A percentile compares a stretch with the other conserved stretches of the same genome.
These are phyloP conservation scores for Cordyceps javanica DNA, from an alignment of 2,329 filamentous ascomycete genomes.

Conservation along the genomic window DNA sequence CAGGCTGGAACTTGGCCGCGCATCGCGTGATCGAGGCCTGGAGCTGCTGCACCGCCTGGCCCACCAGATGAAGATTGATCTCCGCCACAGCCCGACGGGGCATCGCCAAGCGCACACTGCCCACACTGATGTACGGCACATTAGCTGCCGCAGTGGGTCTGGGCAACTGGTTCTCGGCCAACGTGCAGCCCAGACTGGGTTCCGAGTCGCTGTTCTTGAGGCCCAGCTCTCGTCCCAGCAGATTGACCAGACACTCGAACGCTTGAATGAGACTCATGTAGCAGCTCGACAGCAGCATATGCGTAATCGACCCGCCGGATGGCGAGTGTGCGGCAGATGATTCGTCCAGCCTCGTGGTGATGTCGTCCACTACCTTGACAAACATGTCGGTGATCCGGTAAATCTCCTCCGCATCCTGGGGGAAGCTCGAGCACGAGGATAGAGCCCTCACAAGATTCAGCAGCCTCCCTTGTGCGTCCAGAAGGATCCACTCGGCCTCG, in stretches of 20 bases:
- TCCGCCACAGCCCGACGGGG: slow-evolving; percentile 4
- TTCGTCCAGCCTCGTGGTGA: not conserved
- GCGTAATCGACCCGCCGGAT: not conserved
- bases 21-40: not conserved
- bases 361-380: not conserved
- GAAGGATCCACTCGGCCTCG: not conserved
- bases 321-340: not conserved
- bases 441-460: not conserved
- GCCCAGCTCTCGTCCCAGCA: not conserved
- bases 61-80: slow-evolving; percentile 11
- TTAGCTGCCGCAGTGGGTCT: not conserved
- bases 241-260: slow-evolving; percentile 1
- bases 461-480: not conserved
- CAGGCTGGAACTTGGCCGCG: not conserved
- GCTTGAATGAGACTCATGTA: slow-evolving; percentile 12
- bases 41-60: slow-evolving; percentile 9
- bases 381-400: slow-evolving; percentile 7
- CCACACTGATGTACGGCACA: not conserved
- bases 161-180: not conserved
- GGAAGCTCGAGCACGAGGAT: not conserved
- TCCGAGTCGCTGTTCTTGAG: not conserved
- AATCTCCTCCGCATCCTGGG: slow-evolving; percentile 5
- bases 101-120: slow-evolving; percentile 3
- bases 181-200: not conserved
- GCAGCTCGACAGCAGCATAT: slow-evolving; percentile 11